A percentile compares a stretch with the other conserved stretches of the same genome.
Conservation (phyloP, 768 basidiomycete genomes). For the Trametes coccinea region DNA sequence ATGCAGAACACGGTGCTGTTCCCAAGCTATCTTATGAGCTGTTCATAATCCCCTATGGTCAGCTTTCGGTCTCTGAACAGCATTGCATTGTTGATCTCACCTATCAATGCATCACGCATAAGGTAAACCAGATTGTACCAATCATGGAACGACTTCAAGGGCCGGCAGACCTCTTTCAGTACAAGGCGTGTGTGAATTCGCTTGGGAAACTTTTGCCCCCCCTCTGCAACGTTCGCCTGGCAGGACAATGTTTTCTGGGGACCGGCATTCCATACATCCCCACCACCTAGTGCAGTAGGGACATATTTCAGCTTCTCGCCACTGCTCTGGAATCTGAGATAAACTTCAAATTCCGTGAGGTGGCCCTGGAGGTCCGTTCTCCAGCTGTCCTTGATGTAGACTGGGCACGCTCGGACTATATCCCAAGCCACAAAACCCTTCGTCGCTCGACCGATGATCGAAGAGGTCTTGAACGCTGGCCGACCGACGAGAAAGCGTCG, state of each 20-base stretch:
- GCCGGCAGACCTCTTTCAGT: too few species aligned
- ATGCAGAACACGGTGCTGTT: neutral
- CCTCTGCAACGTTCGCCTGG: too few species aligned
- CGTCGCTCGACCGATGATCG: neutral
- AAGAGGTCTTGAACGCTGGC: neutral
- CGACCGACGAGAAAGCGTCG: neutral
- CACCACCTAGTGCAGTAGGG: neutral
- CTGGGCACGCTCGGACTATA: too few species aligned
- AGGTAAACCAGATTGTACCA: too few species aligned
- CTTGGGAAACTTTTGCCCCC: too few species aligned
- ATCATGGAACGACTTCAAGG: too few species aligned
- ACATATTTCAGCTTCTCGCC: neutral
- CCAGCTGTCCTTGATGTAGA: constrained; percentile 1
- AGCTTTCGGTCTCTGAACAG: too few species aligned
- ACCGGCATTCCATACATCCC: too few species aligned
- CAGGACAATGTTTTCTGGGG: too few species aligned
- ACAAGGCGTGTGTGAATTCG: too few species aligned
- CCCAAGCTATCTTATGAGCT: neutral
- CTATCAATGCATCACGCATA: too few species aligned
- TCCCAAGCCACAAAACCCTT: neutral
- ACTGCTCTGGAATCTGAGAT: neutral
- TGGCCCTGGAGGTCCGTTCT: neutral
- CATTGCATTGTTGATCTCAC: too few species aligned
- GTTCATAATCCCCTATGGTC: neutral
- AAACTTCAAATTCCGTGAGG: neutral